Evolutionary conservation across 306 rosid genomes (phyloP), one percentile per base, ranked within the genome.

Genomic region (Corylus americana): DNA sequence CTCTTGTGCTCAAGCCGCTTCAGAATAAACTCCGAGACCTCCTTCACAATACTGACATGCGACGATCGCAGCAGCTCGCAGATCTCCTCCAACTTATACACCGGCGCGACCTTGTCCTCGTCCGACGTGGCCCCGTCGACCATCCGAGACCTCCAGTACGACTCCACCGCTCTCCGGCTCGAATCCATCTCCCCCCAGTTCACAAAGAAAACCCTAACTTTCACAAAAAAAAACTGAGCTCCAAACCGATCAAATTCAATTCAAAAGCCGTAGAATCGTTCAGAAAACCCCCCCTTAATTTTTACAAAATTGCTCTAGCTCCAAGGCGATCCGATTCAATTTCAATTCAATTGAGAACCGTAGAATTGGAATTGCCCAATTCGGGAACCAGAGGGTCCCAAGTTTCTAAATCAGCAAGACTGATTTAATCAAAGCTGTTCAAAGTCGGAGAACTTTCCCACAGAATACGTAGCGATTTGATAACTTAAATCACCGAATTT

Each of bases 141-240:
- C 93, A 93, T 75, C 66, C 97, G 81, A 35, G 98, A 91, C 72
- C 98, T 87, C 99, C 98, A 91, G 74, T 91, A 96, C 49, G 99
- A 90, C 79, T 96, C 99, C 80, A 96, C 99, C 48, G 98, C 99
- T 90, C 99, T 90, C 70, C 99, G 85, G 86, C 99, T 93, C 71
- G 98, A 83, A 79, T 96, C 99, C 99, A 96, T 96, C 70, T n/a
- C 42, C 64, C 84, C 76, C 77, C 77, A 81, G 55, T 75, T 53
- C 45, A 68, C 37, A 57, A 77, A 80, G 20, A 71, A 29, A 31
- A 29, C 44, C 69, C 48, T 63, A 48, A 80, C n/a, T 77, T 37
- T 48, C 78, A 75, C 82, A 81, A 69, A 63, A 81, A 72, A 63
- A 71, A 73, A 10, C 7, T 42, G 42, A 80, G 62, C 81, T 61